Evolutionary conservation across 805 yeast species (phyloP), one percentile per base, ranked within the genome.

Genomic region (Saturnispora gosingensis): DNA sequence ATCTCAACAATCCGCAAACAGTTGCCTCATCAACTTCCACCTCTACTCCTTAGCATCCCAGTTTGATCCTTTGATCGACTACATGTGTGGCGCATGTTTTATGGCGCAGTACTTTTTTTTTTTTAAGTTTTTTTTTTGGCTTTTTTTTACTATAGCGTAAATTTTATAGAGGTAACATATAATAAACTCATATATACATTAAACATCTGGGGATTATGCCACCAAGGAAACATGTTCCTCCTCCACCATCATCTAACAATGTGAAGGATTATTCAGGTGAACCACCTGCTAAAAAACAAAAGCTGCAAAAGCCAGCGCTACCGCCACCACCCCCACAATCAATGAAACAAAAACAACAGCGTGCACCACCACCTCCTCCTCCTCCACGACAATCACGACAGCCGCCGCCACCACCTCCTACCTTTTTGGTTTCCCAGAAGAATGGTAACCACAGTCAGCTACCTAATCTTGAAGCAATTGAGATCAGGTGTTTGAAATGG

Each of bases 401-500:
- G 3, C 44, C 8, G 30, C 27, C 24, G 18, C 43, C 44, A 36
- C 44, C 53, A 7, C 20, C 67, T 25, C 61, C 62, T 4, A 36
- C 49, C 6, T 25, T 24, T 11, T 2, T 16, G 2, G 10, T 40
- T 42, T 11, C 42, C 10, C 9, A 38, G 18, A 18, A 38, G 11
- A 38, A 5, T 38, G 13, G 22, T 4, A n/a, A 38, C 9, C 2
- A 13, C 9, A 4, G 8, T 9, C 42, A 38, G 22, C 22, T 20
- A 5, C 9, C 22, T 9, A 16, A 38, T 38, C 4, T 3, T 1
- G 22, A 8, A 8, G 13, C 24, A 8, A 16, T 38, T 18, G 42
- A 38, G 9, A 18, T 18, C 13, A 18, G 42, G 20, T 38, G 42
- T 38, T 68, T 72, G 52, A 72, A 75, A 58, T 86, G 93, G 95